Base-by-base conservation (phyloP, 306 rosid species). In the Sphenostylis stenocarpa region DNA sequence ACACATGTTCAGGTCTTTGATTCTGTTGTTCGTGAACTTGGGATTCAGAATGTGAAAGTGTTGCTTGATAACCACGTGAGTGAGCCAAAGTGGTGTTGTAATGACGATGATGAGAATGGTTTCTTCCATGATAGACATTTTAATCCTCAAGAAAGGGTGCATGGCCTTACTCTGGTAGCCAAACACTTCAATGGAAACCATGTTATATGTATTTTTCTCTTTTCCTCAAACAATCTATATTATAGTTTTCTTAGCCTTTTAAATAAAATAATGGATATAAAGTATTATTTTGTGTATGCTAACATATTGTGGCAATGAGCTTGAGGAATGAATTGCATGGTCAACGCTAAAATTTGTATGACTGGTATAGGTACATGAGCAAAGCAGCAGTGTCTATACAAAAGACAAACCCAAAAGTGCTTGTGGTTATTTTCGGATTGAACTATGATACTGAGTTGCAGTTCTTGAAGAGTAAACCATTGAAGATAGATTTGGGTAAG, bases 61-160 rank as follows among this genome's bases (percentile, higher is more conserved):
- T 12, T 80, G 79, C 9, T 87, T 26, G 93, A 89, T 64, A 89
- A 89, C 45, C 93, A 89, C 34, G 90, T 89, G 5, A 87, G 91
- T 43, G 67, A 81, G 8, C 87, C 93, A 0, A 81, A 86, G 8
- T 89, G 93, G 93, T 89, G 91, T 0, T 89, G 91, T 5, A 1
- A 44, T 29, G 82, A 83, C 36, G 74, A 87, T 11, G 91, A 89
- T 67, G 91, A 81, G 8, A 87, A 89, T 81, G 89, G 89, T 0
- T 89, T 89, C 81, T 89, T 83, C 13, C 58, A 84, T 45, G 91
- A 89, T 4, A 70, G 81, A n/a, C n/a, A n/a, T n/a, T n/a, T n/a
- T n/a, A n/a, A n/a, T n/a, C n/a, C n/a, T n/a, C n/a, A n/a, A n/a
- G n/a, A n/a, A n/a, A n/a, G n/a, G n/a, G n/a, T n/a, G n/a, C n/a